Evolutionary conservation across 2,329 filamentous ascomycete genomes (phyloP).

Genomic region (Spiromastix sp.): DNA sequence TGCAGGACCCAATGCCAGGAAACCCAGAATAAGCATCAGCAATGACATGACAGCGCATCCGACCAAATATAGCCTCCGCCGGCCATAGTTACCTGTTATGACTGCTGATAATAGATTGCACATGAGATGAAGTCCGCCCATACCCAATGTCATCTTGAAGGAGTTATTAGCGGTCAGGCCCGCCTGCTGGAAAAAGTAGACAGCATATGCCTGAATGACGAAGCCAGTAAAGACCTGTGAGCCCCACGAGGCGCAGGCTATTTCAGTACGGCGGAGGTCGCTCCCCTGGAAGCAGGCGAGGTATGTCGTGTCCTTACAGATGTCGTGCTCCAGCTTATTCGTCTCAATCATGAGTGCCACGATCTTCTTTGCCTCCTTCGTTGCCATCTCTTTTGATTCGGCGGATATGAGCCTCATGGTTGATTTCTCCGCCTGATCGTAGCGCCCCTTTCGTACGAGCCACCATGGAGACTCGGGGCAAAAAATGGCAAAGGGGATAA

Average conservation of each 20-base stretch:
- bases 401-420: conserved; percentile 9
- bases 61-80: conserved; percentile 21
- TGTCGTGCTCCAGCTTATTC: conserved; percentile 23
- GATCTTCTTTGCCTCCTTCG: neutral
- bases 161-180: conserved; percentile 19
- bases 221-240: neutral
- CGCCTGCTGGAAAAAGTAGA: conserved; percentile 5
- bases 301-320: conserved; percentile 23
- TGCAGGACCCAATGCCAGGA: conserved; percentile 20
- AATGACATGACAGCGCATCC: conserved; percentile 20
- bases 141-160: conserved; percentile 25
- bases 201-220: neutral
- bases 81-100: conserved; percentile 20
- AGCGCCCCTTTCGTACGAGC: conserved; percentile 9
- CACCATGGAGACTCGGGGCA: conserved; percentile 14
- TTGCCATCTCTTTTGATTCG: neutral
- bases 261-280: conserved; percentile 32
- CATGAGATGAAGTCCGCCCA: conserved; percentile 24
- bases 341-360: conserved; percentile 5
- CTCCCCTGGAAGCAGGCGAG: conserved; percentile 31
- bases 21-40: conserved; percentile 26
- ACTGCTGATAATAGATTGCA: conserved; percentile 25
- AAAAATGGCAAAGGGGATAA: conserved; percentile 10
- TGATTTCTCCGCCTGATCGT: conserved; percentile 9
- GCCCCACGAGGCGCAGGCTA: conserved; percentile 20